Percentiles rank a stretch among this genome's conserved stretches.
phyloP scores from a whole-genome alignment of 2,329 filamentous ascomycete genomes.

The Diatrype stigma region DNA sequence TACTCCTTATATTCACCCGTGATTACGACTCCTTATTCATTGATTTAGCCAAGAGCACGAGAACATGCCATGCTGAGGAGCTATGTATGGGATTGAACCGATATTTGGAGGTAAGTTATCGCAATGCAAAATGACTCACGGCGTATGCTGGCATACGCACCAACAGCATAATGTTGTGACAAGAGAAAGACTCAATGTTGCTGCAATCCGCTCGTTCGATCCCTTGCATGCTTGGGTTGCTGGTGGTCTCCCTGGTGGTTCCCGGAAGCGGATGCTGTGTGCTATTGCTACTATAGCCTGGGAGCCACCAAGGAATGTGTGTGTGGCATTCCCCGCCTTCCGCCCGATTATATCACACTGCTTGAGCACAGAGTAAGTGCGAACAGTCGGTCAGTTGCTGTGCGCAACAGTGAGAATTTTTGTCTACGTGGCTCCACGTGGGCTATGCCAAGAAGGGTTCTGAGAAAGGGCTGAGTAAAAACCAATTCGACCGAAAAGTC shows the following conservation, averaged over 20 bases:
- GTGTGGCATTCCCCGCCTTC: not conserved
- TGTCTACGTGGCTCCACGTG: conserved; percentile 2
- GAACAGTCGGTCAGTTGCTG: not conserved
- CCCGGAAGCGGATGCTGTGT: too few species aligned
- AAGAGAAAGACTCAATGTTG: not conserved
- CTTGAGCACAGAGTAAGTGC: not conserved
- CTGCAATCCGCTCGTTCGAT: not conserved
- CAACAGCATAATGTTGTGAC: not conserved
- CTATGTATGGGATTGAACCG: too few species aligned
- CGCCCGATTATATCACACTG: not conserved
- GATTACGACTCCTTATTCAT: too few species aligned
- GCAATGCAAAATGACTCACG: not conserved
- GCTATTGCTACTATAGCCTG: too few species aligned
- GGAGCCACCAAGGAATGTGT: not conserved
- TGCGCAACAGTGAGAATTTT: not conserved
- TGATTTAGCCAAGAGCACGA: too few species aligned
- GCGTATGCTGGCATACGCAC: not conserved
- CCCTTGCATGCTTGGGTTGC: not conserved
- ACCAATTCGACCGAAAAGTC: not conserved
- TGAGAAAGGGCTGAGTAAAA: not conserved
- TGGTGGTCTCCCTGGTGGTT: not conserved
- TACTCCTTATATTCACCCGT: too few species aligned
- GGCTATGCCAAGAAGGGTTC: not conserved
- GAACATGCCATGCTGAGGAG: too few species aligned
- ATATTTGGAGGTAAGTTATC: not conserved